Percentiles rank a stretch among this genome's conserved stretches.
Evolutionary conservation across 768 basidiomycete genomes (phyloP).

Genomic region (Termitomyces sp.): DNA sequence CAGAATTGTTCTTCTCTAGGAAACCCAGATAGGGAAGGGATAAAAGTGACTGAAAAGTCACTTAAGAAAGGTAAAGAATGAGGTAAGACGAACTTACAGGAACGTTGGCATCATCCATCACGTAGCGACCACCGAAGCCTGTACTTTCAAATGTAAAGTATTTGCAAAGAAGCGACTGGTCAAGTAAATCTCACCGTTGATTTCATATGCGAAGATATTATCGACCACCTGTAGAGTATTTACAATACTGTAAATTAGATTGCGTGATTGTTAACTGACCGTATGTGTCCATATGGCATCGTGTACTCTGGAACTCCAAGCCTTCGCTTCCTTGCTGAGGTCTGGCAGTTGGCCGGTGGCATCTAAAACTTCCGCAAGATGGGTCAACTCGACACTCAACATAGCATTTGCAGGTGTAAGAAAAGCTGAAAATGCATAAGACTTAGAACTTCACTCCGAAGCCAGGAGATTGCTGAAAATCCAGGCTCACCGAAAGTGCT

Average conservation of each 20-base stretch:
- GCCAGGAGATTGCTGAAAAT: neutral
- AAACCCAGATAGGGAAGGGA: conserved; percentile 79
- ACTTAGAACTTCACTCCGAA: neutral
- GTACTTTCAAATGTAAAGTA: neutral
- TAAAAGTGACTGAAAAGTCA: conserved; percentile 51
- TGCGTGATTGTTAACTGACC: conserved; percentile 25
- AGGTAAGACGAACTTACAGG: conserved; percentile 42
- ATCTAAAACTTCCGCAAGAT: conserved; percentile 59
- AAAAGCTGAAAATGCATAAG: conserved; percentile 42
- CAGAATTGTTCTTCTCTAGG: conserved; percentile 49
- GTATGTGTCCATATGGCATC: conserved; percentile 60
- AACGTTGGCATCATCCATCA: conserved; percentile 86
- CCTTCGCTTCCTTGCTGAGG: conserved; percentile 45
- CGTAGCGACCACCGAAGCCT: conserved; percentile 67
- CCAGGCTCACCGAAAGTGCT: conserved; percentile 50
- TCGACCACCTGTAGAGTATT: conserved; percentile 43
- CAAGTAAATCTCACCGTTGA: conserved; percentile 43
- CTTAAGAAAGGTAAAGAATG: neutral
- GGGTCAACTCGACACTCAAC: conserved; percentile 65
- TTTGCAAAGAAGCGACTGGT: neutral
- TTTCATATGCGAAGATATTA: conserved; percentile 72
- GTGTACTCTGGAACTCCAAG: conserved; percentile 52
- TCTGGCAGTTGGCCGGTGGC: conserved; percentile 38
- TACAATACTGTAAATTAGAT: neutral
- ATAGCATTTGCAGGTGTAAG: conserved; percentile 78